Conservation (phyloP, 2,329 filamentous ascomycete genomes). For the Fusarium lateritium region DNA sequence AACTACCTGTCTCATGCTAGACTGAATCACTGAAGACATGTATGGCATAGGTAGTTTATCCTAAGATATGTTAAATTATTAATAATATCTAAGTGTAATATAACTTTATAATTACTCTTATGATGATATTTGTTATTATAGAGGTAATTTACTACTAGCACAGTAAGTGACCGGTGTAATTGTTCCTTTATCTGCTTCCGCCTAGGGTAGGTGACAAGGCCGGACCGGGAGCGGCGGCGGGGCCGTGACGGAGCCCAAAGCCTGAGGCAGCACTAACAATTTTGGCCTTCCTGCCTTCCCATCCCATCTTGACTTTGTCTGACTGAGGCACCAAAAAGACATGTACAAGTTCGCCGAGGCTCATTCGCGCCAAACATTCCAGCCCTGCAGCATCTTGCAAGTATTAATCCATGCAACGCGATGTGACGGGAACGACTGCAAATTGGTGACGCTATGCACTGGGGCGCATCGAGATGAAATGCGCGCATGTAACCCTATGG, state of each 20-base stretch:
- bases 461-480: conserved; percentile 17
- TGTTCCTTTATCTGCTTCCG: too few species aligned
- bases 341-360: background rate
- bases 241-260: conserved; percentile 17
- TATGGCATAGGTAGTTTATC: background rate
- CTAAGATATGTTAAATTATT: background rate
- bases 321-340: conserved; percentile 20
- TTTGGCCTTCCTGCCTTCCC: background rate
- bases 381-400: conserved; percentile 6
- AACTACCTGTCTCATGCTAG: too few species aligned
- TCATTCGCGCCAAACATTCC: background rate
- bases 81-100: too few species aligned
- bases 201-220: background rate
- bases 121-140: too few species aligned
- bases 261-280: conserved; percentile 41
- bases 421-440: conserved; percentile 4
- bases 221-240: conserved; percentile 15
- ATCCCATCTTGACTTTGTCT: background rate
- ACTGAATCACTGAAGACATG: too few species aligned
- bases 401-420: conserved; percentile 16
- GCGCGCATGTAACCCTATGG: conserved; percentile 28
- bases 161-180: too few species aligned
- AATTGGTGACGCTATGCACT: conserved; percentile 13
- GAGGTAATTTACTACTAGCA: too few species aligned
- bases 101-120: too few species aligned